Evolutionary conservation across 331 rosid species (phyloP), one percentile per base, ranked within the genome.

Genomic region (Pyracantha coccinea): DNA sequence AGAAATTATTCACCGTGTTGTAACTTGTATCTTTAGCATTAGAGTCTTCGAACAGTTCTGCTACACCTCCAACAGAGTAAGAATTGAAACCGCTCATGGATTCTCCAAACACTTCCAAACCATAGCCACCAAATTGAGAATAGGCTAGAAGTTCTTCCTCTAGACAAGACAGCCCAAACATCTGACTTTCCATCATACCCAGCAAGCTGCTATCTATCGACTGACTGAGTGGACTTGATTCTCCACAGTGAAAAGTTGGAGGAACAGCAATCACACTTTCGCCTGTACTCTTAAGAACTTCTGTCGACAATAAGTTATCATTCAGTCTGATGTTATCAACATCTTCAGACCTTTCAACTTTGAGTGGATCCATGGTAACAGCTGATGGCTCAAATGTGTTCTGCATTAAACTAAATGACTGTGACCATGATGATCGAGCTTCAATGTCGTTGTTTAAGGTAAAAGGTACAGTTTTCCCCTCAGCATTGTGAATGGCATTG

Each of bases 31-130:
- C 73, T 59, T 66, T 12, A 17, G 62, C 75, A 68, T 58, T 63
- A 69, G 27, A 78, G 53, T 78, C 78, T 75, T 72, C 87, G 69
- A 85, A 57, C 60, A 59, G 78, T 61, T 80, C 74, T 17, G 68
- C 65, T 60, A 69, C 52, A 54, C 77, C 74, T 68, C 63, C 82
- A 38, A 62, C 70, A 55, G 82, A 68, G 74, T 21, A 79, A 61
- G 87, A 78, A 61, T 76, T 68, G 27, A 77, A 21, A 67, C 71
- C 82, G 53, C 44, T 55, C 8, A 81, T 72, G 19, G 76, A 76
- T 65, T 84, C 88, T 61, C 70, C 91, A 54, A 84, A 77, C 25
- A 76, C 64, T 66, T 85, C 92, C 61, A 69, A 58, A 66, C 80
- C 75, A 28, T 41, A 54, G 33, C 61, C 38, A 23, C 69, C 69